These are phyloP conservation scores for fission yeast (Schizosaccharomyces pombe) DNA, from an alignment of 805 yeast species.

Conservation along the genomic window ASM294v3 CU329670.1:2775501-2776000, in stretches of 20 bases:
- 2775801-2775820: neutral
- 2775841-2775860: neutral
- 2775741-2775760: conserved; percentile 1
- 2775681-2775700: conserved; percentile 1
- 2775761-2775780: neutral
- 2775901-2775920: neutral
- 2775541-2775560: neutral
- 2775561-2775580: neutral
- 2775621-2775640: neutral
- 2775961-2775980: neutral
- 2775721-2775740: neutral
- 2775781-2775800: neutral
- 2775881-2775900: neutral
- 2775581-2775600: neutral
- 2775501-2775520: neutral
- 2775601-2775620: neutral
- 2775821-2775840: neutral
- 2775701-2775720: neutral
- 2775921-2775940: neutral
- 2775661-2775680: neutral
- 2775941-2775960: neutral
- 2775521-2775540: conserved; percentile 1
- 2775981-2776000: neutral
- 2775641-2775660: neutral
- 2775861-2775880: neutral